These are phyloP conservation scores for Mucor lusitanicus DNA, from an alignment of 371 early-diverging fungal genomes.

Conservation along the genomic window DNA sequence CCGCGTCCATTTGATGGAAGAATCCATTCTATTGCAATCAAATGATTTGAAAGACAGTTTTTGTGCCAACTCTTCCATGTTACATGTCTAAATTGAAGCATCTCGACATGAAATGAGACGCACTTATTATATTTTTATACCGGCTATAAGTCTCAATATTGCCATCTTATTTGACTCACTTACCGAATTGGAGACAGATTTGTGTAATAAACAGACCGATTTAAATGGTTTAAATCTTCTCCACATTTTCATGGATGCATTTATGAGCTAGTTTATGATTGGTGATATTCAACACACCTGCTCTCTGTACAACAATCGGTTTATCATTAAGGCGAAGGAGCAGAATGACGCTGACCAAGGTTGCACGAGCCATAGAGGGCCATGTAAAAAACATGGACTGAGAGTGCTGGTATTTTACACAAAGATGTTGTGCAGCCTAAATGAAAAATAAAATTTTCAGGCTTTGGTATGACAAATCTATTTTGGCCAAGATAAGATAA, in stretches of 20 bases:
- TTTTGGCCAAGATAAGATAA: constrained; percentile 1
- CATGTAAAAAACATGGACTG: constrained; percentile 1
- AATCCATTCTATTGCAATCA: background rate
- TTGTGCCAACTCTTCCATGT: background rate
- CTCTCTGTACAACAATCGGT: constrained; percentile 9
- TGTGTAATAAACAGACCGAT: background rate
- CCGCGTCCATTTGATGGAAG: background rate
- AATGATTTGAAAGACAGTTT: background rate
- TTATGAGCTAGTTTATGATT: background rate
- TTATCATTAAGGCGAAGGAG: constrained; percentile 15
- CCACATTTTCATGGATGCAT: background rate
- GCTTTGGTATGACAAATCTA: constrained; percentile 4
- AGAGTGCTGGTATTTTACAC: background rate
- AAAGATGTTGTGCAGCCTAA: background rate
- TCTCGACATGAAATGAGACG: no score
- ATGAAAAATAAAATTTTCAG: background rate
- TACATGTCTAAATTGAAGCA: background rate
- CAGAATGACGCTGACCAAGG: constrained; percentile 11
- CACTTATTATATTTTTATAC: background rate
- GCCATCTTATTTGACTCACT: background rate
- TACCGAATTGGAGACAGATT: background rate
- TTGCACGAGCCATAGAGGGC: background rate
- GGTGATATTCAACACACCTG: background rate
- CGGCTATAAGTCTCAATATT: background rate
- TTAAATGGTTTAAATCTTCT: constrained; percentile 2